Evolutionary conservation across 495 filamentous ascomycete species (phyloP).

Genomic region (Pyrenula aspistea): DNA sequence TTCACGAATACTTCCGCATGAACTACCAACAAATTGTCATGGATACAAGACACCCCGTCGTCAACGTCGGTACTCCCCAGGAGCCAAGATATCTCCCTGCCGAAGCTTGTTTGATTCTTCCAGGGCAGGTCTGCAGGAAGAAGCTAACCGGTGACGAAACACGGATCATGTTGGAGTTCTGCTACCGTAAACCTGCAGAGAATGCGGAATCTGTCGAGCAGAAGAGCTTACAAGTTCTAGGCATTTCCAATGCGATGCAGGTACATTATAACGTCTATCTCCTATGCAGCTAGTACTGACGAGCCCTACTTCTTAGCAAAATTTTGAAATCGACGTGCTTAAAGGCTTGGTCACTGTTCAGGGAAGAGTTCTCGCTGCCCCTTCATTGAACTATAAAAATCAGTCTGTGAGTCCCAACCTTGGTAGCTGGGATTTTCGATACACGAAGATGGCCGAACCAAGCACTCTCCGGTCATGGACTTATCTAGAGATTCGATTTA

Average conservation of each 20-base stretch:
- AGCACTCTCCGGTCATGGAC: constrained; percentile 26
- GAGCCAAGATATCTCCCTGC: constrained; percentile 49
- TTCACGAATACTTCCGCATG: background rate
- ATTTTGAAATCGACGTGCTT: constrained; percentile 44
- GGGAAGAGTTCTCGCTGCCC: constrained; percentile 47
- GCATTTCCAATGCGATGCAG: constrained; percentile 9
- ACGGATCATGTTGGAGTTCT: constrained; percentile 48
- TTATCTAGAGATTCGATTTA: constrained; percentile 4
- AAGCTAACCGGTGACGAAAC: constrained; percentile 41
- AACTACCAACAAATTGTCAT: background rate
- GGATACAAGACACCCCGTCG: constrained; percentile 31
- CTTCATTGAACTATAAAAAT: constrained; percentile 38
- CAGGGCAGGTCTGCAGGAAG: constrained; percentile 45
- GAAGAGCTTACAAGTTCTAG: constrained; percentile 34
- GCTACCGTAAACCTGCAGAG: constrained; percentile 44
- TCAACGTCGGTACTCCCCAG: constrained; percentile 49
- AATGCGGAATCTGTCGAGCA: constrained; percentile 52
- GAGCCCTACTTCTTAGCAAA: constrained; percentile 16
- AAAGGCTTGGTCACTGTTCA: constrained; percentile 49
- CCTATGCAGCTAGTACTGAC: no score
- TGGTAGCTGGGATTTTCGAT: constrained; percentile 47
- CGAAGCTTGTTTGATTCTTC: constrained; percentile 46
- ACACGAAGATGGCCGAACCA: constrained; percentile 27
- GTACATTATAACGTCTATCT: no score
- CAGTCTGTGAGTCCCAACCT: constrained; percentile 8